Evolutionary conservation across 108 stramenopile genomes (phyloP).

Genomic region (Conticribra weissflogii): DNA sequence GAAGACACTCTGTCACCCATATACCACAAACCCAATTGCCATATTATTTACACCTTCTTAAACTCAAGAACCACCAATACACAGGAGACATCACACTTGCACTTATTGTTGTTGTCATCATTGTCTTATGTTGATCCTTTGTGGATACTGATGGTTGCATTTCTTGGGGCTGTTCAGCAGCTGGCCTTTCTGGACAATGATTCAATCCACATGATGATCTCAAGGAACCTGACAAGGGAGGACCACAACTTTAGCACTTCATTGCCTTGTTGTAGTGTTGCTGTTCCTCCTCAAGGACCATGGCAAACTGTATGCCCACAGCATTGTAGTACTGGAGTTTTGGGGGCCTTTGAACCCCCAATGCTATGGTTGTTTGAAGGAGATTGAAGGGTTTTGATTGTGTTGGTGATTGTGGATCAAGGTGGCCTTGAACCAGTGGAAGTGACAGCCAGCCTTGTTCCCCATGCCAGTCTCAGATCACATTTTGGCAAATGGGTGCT

Average conservation of each 20-base stretch:
- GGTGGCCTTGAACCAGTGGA: constrained; percentile 9
- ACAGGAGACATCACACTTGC: not conserved
- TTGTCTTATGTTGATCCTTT: too few species aligned
- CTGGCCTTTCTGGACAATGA: constrained; percentile 37
- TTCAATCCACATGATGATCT: constrained; percentile 12
- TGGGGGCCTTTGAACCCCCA: constrained; percentile 35
- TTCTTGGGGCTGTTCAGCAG: constrained; percentile 38
- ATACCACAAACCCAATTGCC: constrained; percentile 1
- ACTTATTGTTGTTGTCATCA: too few species aligned
- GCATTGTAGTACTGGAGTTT: constrained; percentile 33
- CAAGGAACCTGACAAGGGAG: constrained; percentile 21
- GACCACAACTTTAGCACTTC: constrained; percentile 6
- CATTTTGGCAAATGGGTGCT: constrained; percentile 40
- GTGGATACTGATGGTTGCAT: constrained; percentile 1
- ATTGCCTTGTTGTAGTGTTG: constrained; percentile 33
- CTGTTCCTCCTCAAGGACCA: constrained; percentile 18
- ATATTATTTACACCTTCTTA: constrained; percentile 8
- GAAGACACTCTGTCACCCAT: too few species aligned
- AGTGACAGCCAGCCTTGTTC: constrained; percentile 32
- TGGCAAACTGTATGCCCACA: constrained; percentile 16
- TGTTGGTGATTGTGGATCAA: not conserved
- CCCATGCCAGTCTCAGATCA: constrained; percentile 45
- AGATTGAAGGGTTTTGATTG: not conserved
- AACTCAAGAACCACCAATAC: not conserved
- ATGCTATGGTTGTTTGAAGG: constrained; percentile 12